These are phyloP conservation scores for Scedosporium apiospermum DNA, from an alignment of 2,329 filamentous ascomycete species.

Conservation along the genomic window DNA sequence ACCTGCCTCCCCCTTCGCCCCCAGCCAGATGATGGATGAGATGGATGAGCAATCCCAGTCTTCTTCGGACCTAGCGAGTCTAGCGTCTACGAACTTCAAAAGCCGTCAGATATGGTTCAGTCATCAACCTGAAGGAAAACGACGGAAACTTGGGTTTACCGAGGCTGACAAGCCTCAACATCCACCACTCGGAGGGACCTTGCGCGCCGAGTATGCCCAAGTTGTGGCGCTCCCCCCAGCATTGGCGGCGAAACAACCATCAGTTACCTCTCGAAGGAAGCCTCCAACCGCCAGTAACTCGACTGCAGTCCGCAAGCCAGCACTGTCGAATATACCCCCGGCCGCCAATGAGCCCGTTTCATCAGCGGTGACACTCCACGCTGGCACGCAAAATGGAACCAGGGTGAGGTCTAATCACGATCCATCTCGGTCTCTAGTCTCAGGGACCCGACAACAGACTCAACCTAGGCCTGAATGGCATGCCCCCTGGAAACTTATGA, in stretches of 20 bases:
- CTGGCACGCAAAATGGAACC: background rate
- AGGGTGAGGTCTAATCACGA: background rate
- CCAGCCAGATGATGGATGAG: background rate
- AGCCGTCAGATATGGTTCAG: slow-evolving; percentile 8
- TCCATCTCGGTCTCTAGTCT: slow-evolving; percentile 7
- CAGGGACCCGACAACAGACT: slow-evolving; percentile 7
- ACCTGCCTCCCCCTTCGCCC: too few relatives aligned
- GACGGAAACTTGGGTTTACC: slow-evolving; percentile 26
- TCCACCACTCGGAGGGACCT: slow-evolving; percentile 15
- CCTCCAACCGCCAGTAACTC: slow-evolving; percentile 18
- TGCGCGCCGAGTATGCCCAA: slow-evolving; percentile 63
- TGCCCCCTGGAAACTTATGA: slow-evolving; percentile 95
- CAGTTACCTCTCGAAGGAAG: background rate
- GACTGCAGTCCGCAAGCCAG: slow-evolving; percentile 16
- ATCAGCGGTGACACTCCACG: slow-evolving; percentile 16
- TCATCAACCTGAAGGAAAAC: slow-evolving; percentile 20
- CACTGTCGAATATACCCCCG: slow-evolving; percentile 31
- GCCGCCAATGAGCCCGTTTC: slow-evolving; percentile 27
- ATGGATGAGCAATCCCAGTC: background rate
- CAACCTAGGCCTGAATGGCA: slow-evolving; percentile 83
- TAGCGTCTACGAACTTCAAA: slow-evolving; percentile 10
- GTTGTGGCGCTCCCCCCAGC: slow-evolving; percentile 68
- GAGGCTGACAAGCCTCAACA: background rate
- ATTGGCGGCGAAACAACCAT: slow-evolving; percentile 71
- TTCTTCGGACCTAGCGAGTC: slow-evolving; percentile 6